Conservation (phyloP, 352 stramenopile species). For the Halophytophthora polymorphica region DNA sequence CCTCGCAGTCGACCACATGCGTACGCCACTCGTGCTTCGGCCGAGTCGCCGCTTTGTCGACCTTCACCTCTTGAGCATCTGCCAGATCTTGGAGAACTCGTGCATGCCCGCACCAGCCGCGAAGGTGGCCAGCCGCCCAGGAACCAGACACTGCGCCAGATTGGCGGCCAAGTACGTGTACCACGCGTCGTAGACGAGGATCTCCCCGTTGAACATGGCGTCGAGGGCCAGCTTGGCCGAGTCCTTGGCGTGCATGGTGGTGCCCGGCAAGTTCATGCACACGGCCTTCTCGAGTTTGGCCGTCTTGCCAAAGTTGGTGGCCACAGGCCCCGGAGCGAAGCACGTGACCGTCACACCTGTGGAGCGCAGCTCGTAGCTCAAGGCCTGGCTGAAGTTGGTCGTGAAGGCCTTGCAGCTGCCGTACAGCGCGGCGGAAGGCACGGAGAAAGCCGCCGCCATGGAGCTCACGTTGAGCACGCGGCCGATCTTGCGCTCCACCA, state of each 20-base stretch:
- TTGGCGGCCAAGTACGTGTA: conserved; percentile 34
- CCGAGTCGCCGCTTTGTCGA: neutral
- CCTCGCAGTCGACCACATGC: neutral
- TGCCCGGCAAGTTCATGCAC: conserved; percentile 35
- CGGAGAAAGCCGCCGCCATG: conserved; percentile 37
- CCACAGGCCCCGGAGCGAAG: conserved; percentile 60
- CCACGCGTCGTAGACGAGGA: conserved; percentile 52
- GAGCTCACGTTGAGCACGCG: conserved; percentile 84
- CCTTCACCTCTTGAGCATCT: conserved; percentile 38
- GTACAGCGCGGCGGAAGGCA: conserved; percentile 75
- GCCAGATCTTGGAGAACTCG: conserved; percentile 32
- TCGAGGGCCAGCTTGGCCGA: conserved; percentile 46
- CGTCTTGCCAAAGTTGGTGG: conserved; percentile 69
- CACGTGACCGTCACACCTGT: conserved; percentile 80
- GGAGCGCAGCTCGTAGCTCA: conserved; percentile 78
- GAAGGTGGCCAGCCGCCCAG: conserved; percentile 24
- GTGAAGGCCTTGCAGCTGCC: conserved; percentile 76
- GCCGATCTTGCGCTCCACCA: conserved; percentile 62
- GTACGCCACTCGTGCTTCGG: neutral
- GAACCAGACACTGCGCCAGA: conserved; percentile 24
- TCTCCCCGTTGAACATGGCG: conserved; percentile 58
- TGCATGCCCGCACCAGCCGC: conserved; percentile 29
- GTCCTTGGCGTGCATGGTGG: conserved; percentile 46
- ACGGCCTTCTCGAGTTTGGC: conserved; percentile 32
- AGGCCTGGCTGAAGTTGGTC: conserved; percentile 66